phyloP scores from a whole-genome alignment of 2,329 filamentous ascomycete species.

The Exserohilum turcica region DNA sequence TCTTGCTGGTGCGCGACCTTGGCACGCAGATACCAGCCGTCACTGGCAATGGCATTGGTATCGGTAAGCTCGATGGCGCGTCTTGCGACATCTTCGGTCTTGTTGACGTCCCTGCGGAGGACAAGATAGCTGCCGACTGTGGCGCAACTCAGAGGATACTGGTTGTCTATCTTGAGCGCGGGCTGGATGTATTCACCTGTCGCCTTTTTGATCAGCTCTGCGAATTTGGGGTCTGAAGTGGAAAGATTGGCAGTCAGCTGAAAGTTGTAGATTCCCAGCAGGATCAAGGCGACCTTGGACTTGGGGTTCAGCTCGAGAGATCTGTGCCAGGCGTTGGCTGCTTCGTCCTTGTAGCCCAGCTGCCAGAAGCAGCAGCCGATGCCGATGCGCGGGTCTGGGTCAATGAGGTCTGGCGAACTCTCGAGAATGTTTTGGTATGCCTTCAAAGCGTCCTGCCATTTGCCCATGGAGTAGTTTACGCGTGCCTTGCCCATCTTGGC shows the following conservation, averaged over 20 bases:
- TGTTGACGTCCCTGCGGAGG: conserved; percentile 76
- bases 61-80: conserved; percentile 96
- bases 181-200: conserved; percentile 95
- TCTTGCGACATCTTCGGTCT: conserved; percentile 84
- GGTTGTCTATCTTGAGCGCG: conserved; percentile 91
- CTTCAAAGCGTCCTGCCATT: conserved; percentile 81
- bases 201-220: conserved; percentile 83
- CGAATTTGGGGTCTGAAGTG: conserved; percentile 83
- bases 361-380: conserved; percentile 98
- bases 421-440: conserved; percentile 85
- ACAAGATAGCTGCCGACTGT: conserved; percentile 92
- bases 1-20: conserved; percentile 87
- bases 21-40: conserved; percentile 95
- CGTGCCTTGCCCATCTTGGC: conserved; percentile 88
- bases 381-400: conserved; percentile 93
- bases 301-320: conserved; percentile 79
- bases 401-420: conserved; percentile 83
- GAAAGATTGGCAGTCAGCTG: conserved; percentile 82
- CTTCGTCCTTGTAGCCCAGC: conserved; percentile 90
- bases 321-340: conserved; percentile 87
- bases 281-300: conserved; percentile 87
- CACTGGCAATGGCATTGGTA: conserved; percentile 93
- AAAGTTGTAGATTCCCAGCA: conserved; percentile 88
- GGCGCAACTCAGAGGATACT: conserved; percentile 84
- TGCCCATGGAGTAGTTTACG: conserved; percentile 82